Evolutionary conservation across 805 yeast species (phyloP), one percentile per base, ranked within the genome.

Genomic region (Saturnispora serradocipensis): DNA sequence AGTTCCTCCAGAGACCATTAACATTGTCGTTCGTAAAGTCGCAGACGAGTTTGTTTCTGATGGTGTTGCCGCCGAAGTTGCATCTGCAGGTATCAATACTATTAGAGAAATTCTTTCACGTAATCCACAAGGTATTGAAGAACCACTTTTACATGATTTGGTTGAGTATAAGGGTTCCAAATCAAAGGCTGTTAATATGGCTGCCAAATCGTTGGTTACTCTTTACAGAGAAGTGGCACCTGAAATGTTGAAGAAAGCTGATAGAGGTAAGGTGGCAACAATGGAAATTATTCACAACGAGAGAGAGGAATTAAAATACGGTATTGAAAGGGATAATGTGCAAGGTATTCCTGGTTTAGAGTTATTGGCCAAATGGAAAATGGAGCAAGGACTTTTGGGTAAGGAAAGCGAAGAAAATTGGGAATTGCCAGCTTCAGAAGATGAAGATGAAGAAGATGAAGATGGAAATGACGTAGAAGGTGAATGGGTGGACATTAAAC

Each of bases 21-120:
- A 77, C 44, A 83, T 84, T 48, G 81, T 93, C 59, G 83, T 93
- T 9, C 80, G 96, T 53, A 93, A 91, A 64, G 82, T 93, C 58
- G 98, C 99, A 1, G 95, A 93, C 69, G 99, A 93, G 69, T 93
- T 93, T 62, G 97, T 93, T 25, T 86, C 96, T 58, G 98, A 93
- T 64, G 99, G 99, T 75, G 99, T 93, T 39, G 89, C 97, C 15
- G 82, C 96, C 34, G 97, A 93, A 69, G 99, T 90, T 50, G 97
- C 97, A 5, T 89, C 97, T 49, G 98, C 98, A 4, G 99, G 99
- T 62, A 76, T 93, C 58, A 93, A 93, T 68, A 87, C 98, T 3
- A 91, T 91, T 54, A 77, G 98, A 60, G 99, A 93, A 69, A 88
- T 93, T 53, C 76, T 90, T 56, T 69, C 96, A 2, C 83, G 99